These are phyloP conservation scores for Trichoderma gamsii DNA, from an alignment of 495 filamentous ascomycete species.

Conservation along the genomic window DNA sequence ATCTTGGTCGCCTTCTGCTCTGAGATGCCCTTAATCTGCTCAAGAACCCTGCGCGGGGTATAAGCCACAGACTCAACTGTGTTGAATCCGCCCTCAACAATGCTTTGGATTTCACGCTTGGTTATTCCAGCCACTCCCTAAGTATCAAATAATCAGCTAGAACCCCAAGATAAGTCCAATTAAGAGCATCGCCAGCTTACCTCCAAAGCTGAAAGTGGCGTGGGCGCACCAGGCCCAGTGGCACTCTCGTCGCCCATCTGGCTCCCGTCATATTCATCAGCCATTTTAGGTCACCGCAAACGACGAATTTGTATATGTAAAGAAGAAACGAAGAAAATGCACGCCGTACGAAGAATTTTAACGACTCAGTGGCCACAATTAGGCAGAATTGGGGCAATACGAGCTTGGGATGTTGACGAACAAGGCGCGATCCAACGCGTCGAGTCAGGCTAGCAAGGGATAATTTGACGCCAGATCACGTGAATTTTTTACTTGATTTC, in stretches of 20 bases:
- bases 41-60: conserved; percentile 77
- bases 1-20: conserved; percentile 93
- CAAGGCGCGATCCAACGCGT: conserved; percentile 15
- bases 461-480: conserved; percentile 16
- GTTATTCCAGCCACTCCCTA: conserved; percentile 79
- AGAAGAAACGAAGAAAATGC: neutral
- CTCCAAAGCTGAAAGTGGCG: conserved; percentile 83
- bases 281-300: conserved; percentile 23
- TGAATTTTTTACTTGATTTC: neutral
- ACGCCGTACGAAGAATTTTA: neutral
- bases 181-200: conserved; percentile 41
- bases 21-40: conserved; percentile 96
- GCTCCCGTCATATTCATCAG: conserved; percentile 38
- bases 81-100: conserved; percentile 87
- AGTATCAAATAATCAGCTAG: conserved; percentile 10
- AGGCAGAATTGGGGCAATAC: neutral
- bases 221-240: conserved; percentile 84
- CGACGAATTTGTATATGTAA: neutral
- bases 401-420: conserved; percentile 1
- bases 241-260: conserved; percentile 40
- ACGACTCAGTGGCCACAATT: neutral
- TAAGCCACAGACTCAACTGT: conserved; percentile 95
- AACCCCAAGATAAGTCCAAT: conserved; percentile 18
- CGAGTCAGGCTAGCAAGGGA: neutral
- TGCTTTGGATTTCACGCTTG: conserved; percentile 87